A percentile compares a stretch with the other conserved stretches of the same genome.
These are phyloP conservation scores for Sphenostylis stenocarpa DNA, from an alignment of 306 rosid genomes.

Conservation along the genomic window DNA sequence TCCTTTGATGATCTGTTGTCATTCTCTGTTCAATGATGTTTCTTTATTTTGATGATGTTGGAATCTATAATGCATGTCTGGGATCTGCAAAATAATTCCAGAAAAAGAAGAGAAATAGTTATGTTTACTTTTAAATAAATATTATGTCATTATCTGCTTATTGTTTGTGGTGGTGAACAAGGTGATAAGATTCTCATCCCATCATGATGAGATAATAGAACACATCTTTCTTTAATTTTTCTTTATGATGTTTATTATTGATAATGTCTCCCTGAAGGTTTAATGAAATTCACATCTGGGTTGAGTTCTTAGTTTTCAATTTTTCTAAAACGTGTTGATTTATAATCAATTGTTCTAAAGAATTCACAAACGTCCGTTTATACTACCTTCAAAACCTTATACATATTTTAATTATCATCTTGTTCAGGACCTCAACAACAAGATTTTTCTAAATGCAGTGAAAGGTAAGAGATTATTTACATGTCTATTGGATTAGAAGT, in stretches of 20 bases:
- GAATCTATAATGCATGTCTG: slow-evolving; percentile 20
- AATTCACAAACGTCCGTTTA: not conserved
- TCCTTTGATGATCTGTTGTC: not conserved
- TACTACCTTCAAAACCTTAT: slow-evolving; percentile 1
- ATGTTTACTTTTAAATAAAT: not conserved
- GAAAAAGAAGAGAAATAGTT: not conserved
- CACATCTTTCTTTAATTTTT: not conserved
- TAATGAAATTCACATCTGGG: slow-evolving; percentile 17
- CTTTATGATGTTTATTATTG: not conserved
- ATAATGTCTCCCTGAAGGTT: not conserved
- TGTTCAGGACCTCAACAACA: slow-evolving; percentile 75
- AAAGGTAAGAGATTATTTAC: slow-evolving; percentile 55
- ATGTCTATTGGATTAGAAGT: not conserved
- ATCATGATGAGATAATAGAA: not conserved
- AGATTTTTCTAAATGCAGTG: slow-evolving; percentile 68
- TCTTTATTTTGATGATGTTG: slow-evolving; percentile 7
- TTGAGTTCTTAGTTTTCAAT: slow-evolving; percentile 8
- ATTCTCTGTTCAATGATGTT: not conserved
- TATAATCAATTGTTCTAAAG: not conserved
- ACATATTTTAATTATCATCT: slow-evolving; percentile 4
- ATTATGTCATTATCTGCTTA: slow-evolving; percentile 14
- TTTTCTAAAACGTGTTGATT: not conserved
- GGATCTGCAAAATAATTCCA: slow-evolving; percentile 35
- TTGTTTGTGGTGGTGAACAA: slow-evolving; percentile 9
- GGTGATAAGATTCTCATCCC: not conserved